Base-by-base conservation (phyloP, 805 yeast species). In the Komagataella populi region DNA sequence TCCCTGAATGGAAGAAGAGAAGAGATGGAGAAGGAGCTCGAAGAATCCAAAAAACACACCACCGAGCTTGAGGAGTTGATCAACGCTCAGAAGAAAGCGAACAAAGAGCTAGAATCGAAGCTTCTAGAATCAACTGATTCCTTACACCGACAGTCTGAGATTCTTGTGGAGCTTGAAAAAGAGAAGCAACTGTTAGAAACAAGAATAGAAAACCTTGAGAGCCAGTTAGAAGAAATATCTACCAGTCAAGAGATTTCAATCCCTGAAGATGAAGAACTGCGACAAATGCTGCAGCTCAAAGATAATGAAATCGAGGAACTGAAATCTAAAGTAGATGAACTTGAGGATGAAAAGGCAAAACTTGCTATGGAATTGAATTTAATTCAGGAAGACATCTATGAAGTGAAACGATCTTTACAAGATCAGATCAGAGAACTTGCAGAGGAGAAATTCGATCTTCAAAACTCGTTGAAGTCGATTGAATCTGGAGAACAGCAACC, bases 61-160 rank as follows among this genome's bases (percentile, higher is more conserved):
- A 60, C 59, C 5, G 58, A 57, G 6, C 60, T 67, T 47, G 59
- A 64, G 44, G 49, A 51, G 0, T 62, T 63, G 24, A 54, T 69
- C 2, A 10, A 24, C 23, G 22, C 50, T 16, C 50, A 36, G 16
- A 22, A 48, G 17, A 36, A 23, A 18, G 6, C 30, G 3, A 22
- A 24, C 10, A 36, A 17, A 16, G 49, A 54, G 8, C 12, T 59
- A 8, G 51, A 43, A 0, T 6, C 43, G 0, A 44, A 58, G 43
- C 48, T 30, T 10, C 20, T 10, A 3, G 46, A 45, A 23, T 18
- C 18, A 24, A 46, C 23, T 20, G 22, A 23, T 22, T 20, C 16
- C 6, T 23, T 45, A 14, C 7, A 6, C 6, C 23, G 16, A n/a
- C 23, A 18, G 23, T 20, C n/a, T 18, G 22, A 39, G 60, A 60